Evolutionary conservation across 1,139 yeast species (phyloP).

Genomic region (Kodamaea ohmeri): DNA sequence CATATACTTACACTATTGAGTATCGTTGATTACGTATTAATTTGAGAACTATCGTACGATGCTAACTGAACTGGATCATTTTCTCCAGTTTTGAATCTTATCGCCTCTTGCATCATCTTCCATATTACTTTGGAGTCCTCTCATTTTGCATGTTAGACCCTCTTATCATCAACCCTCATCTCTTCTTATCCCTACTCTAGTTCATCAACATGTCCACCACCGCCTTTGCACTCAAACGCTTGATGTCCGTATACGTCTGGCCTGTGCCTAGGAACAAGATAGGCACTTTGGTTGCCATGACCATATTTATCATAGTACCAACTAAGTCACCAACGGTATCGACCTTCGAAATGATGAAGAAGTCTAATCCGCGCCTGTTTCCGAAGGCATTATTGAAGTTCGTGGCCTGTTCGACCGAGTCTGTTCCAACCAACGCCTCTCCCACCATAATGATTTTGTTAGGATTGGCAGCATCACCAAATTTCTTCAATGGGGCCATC

Average conservation of each 20-base stretch:
- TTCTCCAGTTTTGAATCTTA: no score
- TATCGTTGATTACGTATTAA: no score
- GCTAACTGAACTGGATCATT: no score
- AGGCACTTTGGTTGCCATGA: slow-evolving; percentile 93
- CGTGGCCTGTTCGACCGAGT: slow-evolving; percentile 91
- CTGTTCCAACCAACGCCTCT: slow-evolving; percentile 96
- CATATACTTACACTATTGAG: no score
- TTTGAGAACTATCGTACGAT: no score
- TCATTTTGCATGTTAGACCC: no score
- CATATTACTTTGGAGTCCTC: no score
- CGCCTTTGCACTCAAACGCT: slow-evolving; percentile 90
- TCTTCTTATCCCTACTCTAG: no score
- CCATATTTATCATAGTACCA: slow-evolving; percentile 97
- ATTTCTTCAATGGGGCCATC: slow-evolving; percentile 94
- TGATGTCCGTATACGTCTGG: slow-evolving; percentile 91
- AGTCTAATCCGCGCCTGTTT: slow-evolving; percentile 73
- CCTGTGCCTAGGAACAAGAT: slow-evolving; percentile 95
- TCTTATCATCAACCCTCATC: no score
- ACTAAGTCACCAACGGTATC: slow-evolving; percentile 97
- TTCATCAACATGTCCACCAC: slow-evolving; percentile 82
- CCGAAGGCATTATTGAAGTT: slow-evolving; percentile 95
- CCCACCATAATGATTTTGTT: slow-evolving; percentile 98
- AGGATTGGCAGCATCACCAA: slow-evolving; percentile 94
- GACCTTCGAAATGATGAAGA: slow-evolving; percentile 90
- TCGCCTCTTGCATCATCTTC: no score